A percentile compares a stretch with the other conserved stretches of the same genome.
These are phyloP conservation scores for Epithemia pelagica DNA, from an alignment of 108 stramenopile species.

Conservation along the genomic window DNA sequence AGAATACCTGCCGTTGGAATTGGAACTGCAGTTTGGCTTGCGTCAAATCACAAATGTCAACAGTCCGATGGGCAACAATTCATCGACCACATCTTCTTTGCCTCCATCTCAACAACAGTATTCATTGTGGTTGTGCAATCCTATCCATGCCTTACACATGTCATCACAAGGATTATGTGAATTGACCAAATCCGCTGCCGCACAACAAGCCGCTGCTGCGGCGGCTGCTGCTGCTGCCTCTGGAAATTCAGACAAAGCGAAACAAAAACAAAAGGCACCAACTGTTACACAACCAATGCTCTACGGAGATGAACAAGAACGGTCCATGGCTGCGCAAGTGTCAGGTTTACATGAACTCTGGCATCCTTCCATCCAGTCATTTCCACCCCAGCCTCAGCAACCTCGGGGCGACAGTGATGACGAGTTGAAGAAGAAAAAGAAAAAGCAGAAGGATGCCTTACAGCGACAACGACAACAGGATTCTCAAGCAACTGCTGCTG, in stretches of 20 bases:
- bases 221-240: not conserved
- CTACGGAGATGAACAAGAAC: conserved; percentile 47
- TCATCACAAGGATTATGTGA: conserved; percentile 13
- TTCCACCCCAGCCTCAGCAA: no score
- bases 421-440: no score
- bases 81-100: not conserved
- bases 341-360: conserved; percentile 31
- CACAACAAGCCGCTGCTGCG: not conserved
- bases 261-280: not conserved
- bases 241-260: conserved; percentile 2
- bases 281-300: conserved; percentile 16
- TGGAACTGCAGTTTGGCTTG: not conserved
- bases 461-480: no score
- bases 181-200: conserved; percentile 9
- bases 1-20: not conserved
- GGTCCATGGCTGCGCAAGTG: conserved; percentile 21
- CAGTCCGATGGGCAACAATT: not conserved
- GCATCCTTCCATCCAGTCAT: conserved; percentile 25
- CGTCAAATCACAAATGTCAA: not conserved
- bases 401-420: no score
- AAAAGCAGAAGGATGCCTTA: no score
- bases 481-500: no score
- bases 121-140: conserved; percentile 11
- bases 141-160: conserved; percentile 32
- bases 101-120: not conserved